Base-by-base conservation (phyloP, 306 rosid genomes). In the Prunus mume region DNA sequence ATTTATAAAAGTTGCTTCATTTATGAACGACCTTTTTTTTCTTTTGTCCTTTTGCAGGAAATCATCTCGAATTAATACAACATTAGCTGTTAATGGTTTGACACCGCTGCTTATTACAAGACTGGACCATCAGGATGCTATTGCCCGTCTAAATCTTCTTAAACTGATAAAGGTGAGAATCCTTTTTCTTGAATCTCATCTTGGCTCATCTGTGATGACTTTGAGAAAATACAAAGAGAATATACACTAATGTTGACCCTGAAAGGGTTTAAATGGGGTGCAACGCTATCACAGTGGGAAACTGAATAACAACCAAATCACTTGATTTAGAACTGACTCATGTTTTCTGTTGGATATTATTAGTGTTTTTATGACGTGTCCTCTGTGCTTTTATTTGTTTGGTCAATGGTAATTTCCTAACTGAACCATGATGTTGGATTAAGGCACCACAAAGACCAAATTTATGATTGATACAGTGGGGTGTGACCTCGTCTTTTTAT, bases 61-160 rank as follows among this genome's bases (percentile, higher is more conserved):
- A 92, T 96, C 99, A 72, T 84, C 96, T 13, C 91, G 93, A 85
- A 96, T 96, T 68, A 96, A 96, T 86, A 96, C 98, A 11, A 96
- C 98, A 50, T 80, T 96, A 80, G 99, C 98, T 60, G 96, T 96
- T 71, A 96, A 91, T 78, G 99, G 99, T 64, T 86, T 96, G 80
- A 96, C 98, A 52, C 93, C 97, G n/a, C 81, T 96, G 83, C 99
- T 96, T 55, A 87, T 96, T 79, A 91, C 96, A 76, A 91, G 90
- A 83, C 91, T 96, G 80, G 97, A 96, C 83, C 99, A 96, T 77
- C 99, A 87, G 78, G 99, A 96, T 87, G 99, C 99, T 28, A 96
- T 96, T 69, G 98, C 98, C 76, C 99, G 99, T 75, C 93, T 96
- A 73, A 96, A 96, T 88, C 96, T 96, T 78, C 97, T 96, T 74